phyloP scores from a whole-genome alignment of 345 rosid genomes.

The Orychophragmus violaceus region DNA sequence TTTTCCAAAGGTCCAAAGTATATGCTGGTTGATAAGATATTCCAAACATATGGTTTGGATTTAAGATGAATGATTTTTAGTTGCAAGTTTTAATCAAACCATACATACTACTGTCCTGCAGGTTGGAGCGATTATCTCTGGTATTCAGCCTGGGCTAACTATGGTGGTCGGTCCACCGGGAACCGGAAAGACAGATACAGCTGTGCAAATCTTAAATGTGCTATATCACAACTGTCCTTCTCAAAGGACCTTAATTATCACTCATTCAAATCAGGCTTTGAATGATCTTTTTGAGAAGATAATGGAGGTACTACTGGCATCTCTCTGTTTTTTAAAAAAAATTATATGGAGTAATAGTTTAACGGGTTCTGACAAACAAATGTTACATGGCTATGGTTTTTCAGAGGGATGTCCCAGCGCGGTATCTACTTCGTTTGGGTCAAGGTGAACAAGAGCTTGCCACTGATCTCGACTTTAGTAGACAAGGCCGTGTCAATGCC shows the following conservation, averaged over 20 bases:
- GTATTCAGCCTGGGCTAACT: slow-evolving; percentile 94
- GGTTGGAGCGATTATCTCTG: slow-evolving; percentile 96
- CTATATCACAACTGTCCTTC: slow-evolving; percentile 97
- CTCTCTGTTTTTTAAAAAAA: neutral
- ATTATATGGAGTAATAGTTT: neutral
- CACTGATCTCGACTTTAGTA: slow-evolving; percentile 93
- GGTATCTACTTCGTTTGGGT: slow-evolving; percentile 98
- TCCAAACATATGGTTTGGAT: neutral
- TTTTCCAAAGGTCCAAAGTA: too few relatives aligned
- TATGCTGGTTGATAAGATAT: too few relatives aligned
- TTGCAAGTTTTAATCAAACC: slow-evolving; percentile 6
- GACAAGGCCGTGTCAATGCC: slow-evolving; percentile 98
- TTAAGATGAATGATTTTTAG: neutral
- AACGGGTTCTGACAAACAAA: neutral
- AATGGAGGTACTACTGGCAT: slow-evolving; percentile 57
- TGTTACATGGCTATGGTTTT: slow-evolving; percentile 25
- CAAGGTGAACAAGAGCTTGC: slow-evolving; percentile 99
- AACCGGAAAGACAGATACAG: slow-evolving; percentile 98
- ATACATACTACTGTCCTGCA: slow-evolving; percentile 30
- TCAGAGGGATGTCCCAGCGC: slow-evolving; percentile 99
- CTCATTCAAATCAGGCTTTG: slow-evolving; percentile 96
- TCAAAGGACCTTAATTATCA: slow-evolving; percentile 93
- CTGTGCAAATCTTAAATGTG: slow-evolving; percentile 92
- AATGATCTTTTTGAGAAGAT: slow-evolving; percentile 99
- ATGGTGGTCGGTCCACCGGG: slow-evolving; percentile 99